Evolutionary conservation across 1,139 yeast genomes (phyloP).

Genomic region (Meyerozyma sp.): DNA sequence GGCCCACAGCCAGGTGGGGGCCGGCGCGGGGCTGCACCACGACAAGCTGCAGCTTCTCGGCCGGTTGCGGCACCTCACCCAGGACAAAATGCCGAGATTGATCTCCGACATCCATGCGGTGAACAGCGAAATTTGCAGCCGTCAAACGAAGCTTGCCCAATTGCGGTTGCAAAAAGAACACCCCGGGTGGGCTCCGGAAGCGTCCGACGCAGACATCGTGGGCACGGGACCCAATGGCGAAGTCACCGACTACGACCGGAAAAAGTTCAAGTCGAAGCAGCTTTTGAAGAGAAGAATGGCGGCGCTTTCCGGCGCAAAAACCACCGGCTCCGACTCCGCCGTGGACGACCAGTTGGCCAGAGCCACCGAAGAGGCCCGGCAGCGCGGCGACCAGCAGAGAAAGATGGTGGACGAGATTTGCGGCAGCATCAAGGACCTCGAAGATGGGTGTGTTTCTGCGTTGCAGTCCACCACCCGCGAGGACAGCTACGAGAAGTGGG

Average conservation of each 20-base stretch:
- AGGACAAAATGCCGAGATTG: constrained; percentile 63
- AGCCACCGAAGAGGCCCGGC: constrained; percentile 49
- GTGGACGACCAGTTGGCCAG: constrained; percentile 52
- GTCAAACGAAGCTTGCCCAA: constrained; percentile 61
- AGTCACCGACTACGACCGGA: constrained; percentile 73
- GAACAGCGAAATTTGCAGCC: constrained; percentile 64
- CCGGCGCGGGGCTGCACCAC: constrained; percentile 26
- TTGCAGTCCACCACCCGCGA: constrained; percentile 40
- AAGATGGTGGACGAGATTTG: constrained; percentile 68
- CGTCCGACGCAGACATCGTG: constrained; percentile 49
- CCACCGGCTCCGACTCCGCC: constrained; percentile 38
- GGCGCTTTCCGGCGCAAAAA: constrained; percentile 69
- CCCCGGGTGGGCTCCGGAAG: constrained; percentile 49
- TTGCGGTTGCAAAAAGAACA: constrained; percentile 50
- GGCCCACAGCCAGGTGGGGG: constrained; percentile 44
- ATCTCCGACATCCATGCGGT: constrained; percentile 55
- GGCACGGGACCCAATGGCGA: constrained; percentile 88
- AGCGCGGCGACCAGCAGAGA: constrained; percentile 52
- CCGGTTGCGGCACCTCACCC: constrained; percentile 50
- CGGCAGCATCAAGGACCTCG: constrained; percentile 65
- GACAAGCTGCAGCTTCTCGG: constrained; percentile 40
- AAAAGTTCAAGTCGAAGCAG: constrained; percentile 75
- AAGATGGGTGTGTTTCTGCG: constrained; percentile 50
- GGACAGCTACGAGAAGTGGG: constrained; percentile 73
- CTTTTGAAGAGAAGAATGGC: constrained; percentile 83